phyloP scores from a whole-genome alignment of 2,329 filamentous ascomycete species.

The Juglanconis juglandina region DNA sequence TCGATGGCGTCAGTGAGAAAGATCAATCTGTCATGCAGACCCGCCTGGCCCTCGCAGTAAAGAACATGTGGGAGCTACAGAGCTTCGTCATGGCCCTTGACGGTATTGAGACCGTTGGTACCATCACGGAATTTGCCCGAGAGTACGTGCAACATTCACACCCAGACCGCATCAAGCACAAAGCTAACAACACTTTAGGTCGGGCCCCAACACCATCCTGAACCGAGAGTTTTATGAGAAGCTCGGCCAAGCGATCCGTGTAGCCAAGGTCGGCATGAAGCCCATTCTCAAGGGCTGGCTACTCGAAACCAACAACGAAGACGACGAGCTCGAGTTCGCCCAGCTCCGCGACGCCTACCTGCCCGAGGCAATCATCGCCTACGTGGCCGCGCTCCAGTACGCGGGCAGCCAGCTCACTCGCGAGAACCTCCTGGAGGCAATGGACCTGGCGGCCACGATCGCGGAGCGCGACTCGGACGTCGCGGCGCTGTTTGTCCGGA shows the following conservation, averaged over 20 bases:
- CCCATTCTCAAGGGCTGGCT: constrained; percentile 67
- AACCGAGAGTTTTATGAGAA: constrained; percentile 51
- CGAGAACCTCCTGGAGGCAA: constrained; percentile 75
- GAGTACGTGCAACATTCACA: constrained; percentile 41
- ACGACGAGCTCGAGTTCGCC: constrained; percentile 61
- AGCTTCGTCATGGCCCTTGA: constrained; percentile 63
- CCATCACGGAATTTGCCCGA: constrained; percentile 47
- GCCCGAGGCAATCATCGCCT: constrained; percentile 80
- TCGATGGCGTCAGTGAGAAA: constrained; percentile 28
- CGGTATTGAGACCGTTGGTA: constrained; percentile 63
- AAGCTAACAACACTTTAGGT: constrained; percentile 27
- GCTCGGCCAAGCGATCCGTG: constrained; percentile 52
- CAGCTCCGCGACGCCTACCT: constrained; percentile 74
- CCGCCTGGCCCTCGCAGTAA: constrained; percentile 28
- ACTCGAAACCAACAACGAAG: constrained; percentile 48
- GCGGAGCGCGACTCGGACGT: constrained; percentile 69
- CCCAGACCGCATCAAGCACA: not conserved
- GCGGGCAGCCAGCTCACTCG: constrained; percentile 71
- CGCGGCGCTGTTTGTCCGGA: constrained; percentile 59
- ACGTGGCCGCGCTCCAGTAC: constrained; percentile 76
- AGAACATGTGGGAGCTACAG: constrained; percentile 66
- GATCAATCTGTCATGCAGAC: constrained; percentile 46
- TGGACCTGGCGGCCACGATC: constrained; percentile 77
- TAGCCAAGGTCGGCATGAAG: constrained; percentile 53
- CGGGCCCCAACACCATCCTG: constrained; percentile 29